Conservation (phyloP, 495 filamentous ascomycete species). For the Aspergillus carlsbadensis region DNA sequence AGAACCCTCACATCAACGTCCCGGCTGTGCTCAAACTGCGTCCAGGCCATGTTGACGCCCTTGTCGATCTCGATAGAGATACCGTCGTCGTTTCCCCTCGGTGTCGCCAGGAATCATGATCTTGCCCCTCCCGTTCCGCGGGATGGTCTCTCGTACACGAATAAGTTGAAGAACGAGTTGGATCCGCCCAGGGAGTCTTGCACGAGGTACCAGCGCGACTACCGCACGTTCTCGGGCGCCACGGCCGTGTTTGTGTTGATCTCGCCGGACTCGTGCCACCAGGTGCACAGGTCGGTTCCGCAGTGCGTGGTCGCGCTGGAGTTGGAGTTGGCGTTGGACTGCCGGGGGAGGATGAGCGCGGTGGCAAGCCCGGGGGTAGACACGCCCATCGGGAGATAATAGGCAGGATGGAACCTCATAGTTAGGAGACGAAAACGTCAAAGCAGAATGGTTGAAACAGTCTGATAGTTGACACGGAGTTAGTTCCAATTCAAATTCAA, state of each 20-base stretch:
- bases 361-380: not conserved
- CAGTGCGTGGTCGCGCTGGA: slow-evolving; percentile 6
- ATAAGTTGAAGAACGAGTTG: too few species aligned
- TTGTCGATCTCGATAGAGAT: slow-evolving; percentile 14
- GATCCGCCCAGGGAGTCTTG: too few species aligned
- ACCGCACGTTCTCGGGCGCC: too few species aligned
- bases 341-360: not conserved
- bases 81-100: slow-evolving; percentile 11
- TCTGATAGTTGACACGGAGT: too few species aligned
- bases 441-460: too few species aligned
- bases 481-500: too few species aligned
- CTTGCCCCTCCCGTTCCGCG: slow-evolving; percentile 20
- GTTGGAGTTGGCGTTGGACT: too few species aligned
- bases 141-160: slow-evolving; percentile 20
- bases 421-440: not conserved
- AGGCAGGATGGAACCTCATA: not conserved
- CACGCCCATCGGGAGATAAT: not conserved
- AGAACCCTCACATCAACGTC: slow-evolving; percentile 25
- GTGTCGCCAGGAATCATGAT: slow-evolving; percentile 15
- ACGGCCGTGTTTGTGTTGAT: slow-evolving; percentile 20
- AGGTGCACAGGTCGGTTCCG: slow-evolving; percentile 19
- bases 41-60: slow-evolving; percentile 23
- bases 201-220: too few species aligned
- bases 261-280: slow-evolving; percentile 26
- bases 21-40: slow-evolving; percentile 23